Percentiles rank a stretch among this genome's conserved stretches.
Evolutionary conservation across 1,284 basidiomycete genomes (phyloP).

Genomic region (Rhodotorula sp.): DNA sequence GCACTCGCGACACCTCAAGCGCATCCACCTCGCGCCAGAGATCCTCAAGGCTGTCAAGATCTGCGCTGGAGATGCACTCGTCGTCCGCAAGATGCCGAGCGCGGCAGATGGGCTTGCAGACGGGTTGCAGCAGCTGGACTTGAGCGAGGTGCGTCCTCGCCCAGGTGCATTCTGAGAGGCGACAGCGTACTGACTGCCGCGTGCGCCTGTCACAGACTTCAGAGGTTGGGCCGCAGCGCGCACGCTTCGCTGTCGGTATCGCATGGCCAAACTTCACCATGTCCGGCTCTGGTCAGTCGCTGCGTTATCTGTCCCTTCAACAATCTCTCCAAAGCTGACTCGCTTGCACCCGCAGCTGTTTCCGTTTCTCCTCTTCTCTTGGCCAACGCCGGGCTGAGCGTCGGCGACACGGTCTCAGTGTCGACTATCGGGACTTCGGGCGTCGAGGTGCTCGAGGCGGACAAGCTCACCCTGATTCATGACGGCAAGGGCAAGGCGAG

Average conservation of each 20-base stretch:
- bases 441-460: slow-evolving; percentile 44
- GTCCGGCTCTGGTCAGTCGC: slow-evolving; percentile 21
- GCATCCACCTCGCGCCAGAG: slow-evolving; percentile 67
- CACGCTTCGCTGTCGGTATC: slow-evolving; percentile 40
- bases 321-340: neutral
- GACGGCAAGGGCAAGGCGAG: slow-evolving; percentile 42
- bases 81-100: slow-evolving; percentile 60
- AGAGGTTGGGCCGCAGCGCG: neutral
- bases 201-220: neutral
- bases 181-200: neutral
- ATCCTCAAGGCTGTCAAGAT: slow-evolving; percentile 64
- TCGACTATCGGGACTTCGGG: slow-evolving; percentile 31
- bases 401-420: slow-evolving; percentile 36
- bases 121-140: slow-evolving; percentile 28
- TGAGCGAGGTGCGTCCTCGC: slow-evolving; percentile 26
- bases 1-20: slow-evolving; percentile 47
- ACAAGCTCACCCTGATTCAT: slow-evolving; percentile 40
- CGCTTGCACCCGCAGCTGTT: slow-evolving; percentile 23
- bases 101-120: slow-evolving; percentile 43
- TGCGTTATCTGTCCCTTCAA: neutral
- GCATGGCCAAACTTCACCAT: slow-evolving; percentile 48
- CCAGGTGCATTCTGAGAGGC: neutral
- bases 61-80: slow-evolving; percentile 69
- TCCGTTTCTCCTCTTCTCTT: slow-evolving; percentile 34
- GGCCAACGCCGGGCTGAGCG: slow-evolving; percentile 35